Evolutionary conservation across 352 stramenopile genomes (phyloP).

Genomic region (Globisporangium parvum): DNA sequence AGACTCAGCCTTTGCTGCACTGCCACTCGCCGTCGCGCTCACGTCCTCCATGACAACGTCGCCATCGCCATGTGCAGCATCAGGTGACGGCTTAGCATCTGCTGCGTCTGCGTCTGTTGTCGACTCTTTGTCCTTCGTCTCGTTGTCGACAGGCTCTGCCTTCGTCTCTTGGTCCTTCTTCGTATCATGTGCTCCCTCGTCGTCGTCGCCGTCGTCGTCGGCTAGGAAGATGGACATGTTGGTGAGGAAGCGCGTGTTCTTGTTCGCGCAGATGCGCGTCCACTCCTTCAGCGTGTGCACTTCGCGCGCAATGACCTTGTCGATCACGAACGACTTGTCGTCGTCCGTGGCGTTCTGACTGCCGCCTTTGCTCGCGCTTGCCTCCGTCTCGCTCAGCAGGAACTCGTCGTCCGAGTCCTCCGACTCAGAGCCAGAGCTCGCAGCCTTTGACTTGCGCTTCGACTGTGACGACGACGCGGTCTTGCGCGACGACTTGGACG

Average conservation of each 20-base stretch:
- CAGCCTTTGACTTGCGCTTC: slow-evolving; percentile 17
- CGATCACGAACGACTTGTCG: slow-evolving; percentile 77
- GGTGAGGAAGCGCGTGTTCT: slow-evolving; percentile 69
- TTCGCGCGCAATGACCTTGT: slow-evolving; percentile 76
- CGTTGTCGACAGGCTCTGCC: not conserved
- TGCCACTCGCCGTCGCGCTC: not conserved
- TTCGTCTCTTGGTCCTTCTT: slow-evolving; percentile 5
- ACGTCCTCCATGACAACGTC: slow-evolving; percentile 8
- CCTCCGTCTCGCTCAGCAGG: slow-evolving; percentile 10
- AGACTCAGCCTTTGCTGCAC: not conserved
- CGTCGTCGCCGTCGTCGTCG: slow-evolving; percentile 39
- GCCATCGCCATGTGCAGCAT: not conserved
- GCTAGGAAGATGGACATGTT: slow-evolving; percentile 81
- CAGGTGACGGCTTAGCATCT: not conserved
- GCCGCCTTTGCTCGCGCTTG: not conserved
- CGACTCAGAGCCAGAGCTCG: slow-evolving; percentile 1
- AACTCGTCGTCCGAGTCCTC: slow-evolving; percentile 22
- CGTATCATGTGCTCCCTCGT: not conserved
- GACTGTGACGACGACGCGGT: not conserved
- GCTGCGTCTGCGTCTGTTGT: not conserved
- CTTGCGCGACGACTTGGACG: not conserved
- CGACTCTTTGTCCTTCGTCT: not conserved
- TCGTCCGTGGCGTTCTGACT: slow-evolving; percentile 17
- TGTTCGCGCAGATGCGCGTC: slow-evolving; percentile 64
- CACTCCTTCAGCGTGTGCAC: slow-evolving; percentile 77